Conservation (phyloP, 768 basidiomycete species). For the Lentinula raphanica region DNA sequence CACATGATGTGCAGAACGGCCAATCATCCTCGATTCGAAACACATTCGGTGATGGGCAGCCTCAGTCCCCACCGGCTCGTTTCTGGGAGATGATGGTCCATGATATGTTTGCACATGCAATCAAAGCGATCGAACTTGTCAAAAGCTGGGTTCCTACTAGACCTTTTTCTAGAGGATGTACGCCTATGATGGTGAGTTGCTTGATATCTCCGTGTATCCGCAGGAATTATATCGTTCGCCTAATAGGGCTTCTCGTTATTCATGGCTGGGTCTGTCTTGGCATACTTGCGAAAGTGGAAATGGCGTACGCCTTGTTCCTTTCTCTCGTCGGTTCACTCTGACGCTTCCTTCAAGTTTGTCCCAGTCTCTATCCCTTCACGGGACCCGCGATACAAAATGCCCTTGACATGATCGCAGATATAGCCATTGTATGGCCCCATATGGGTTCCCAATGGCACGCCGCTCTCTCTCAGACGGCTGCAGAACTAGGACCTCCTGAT, state of each 20-base stretch:
- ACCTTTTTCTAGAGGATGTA: slow-evolving; percentile 15
- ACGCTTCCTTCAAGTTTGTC: slow-evolving; percentile 3
- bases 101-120: slow-evolving; percentile 10
- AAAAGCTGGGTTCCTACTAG: slow-evolving; percentile 11
- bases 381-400: slow-evolving; percentile 5
- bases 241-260: slow-evolving; percentile 9
- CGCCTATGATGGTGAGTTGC: slow-evolving; percentile 19
- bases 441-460: slow-evolving; percentile 10
- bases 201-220: too few species aligned
- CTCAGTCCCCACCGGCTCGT: slow-evolving; percentile 1
- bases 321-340: not conserved
- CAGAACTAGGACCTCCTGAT: not conserved
- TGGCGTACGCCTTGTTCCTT: slow-evolving; percentile 7
- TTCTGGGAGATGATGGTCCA: slow-evolving; percentile 13
- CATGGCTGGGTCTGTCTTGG: slow-evolving; percentile 11
- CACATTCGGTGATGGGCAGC: not conserved
- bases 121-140: slow-evolving; percentile 10
- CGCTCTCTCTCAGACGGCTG: not conserved
- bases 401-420: slow-evolving; percentile 8
- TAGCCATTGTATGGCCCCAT: slow-evolving; percentile 10
- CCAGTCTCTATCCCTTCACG: slow-evolving; percentile 3
- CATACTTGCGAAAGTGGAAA: slow-evolving; percentile 9
- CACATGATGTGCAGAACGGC: slow-evolving; percentile 2
- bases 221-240: not conserved
- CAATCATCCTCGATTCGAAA: not conserved